Percentiles rank a stretch among this genome's conserved stretches.
Conservation (phyloP, 495 filamentous ascomycete species). For the Astrothelium macrocarpum region DNA sequence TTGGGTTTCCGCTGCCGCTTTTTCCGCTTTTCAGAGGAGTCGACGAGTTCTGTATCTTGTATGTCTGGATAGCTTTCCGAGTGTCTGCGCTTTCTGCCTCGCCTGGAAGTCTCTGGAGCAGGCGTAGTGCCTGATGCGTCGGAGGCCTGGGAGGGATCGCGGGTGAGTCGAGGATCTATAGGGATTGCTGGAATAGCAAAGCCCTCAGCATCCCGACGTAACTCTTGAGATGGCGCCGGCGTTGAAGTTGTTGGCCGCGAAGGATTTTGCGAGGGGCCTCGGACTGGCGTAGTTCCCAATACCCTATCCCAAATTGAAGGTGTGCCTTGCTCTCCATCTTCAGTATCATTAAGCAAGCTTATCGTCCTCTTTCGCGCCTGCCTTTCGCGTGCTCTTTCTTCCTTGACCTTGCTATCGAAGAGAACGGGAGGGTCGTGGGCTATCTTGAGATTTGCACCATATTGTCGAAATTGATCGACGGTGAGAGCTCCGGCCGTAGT, state of each 20-base stretch:
- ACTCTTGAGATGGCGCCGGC: slow-evolving; percentile 14
- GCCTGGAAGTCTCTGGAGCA: background rate
- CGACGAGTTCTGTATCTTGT: background rate
- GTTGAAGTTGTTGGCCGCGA: slow-evolving; percentile 10
- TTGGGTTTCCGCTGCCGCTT: slow-evolving; percentile 9
- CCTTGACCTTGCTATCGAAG: slow-evolving; percentile 47
- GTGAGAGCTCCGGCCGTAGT: slow-evolving; percentile 72
- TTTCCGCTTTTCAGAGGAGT: background rate
- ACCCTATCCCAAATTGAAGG: background rate
- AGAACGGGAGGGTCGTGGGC: slow-evolving; percentile 74
- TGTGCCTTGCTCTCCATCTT: background rate
- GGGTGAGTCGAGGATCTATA: slow-evolving; percentile 28
- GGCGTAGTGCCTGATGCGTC: background rate
- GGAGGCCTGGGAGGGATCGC: background rate
- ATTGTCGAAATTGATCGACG: slow-evolving; percentile 74
- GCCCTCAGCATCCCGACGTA: slow-evolving; percentile 42
- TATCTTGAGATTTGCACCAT: slow-evolving; percentile 41
- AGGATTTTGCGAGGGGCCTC: background rate
- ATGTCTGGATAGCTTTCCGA: background rate
- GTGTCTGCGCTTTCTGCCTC: background rate
- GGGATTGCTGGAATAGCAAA: slow-evolving; percentile 44
- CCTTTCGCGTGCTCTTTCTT: slow-evolving; percentile 29
- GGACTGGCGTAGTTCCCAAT: background rate
- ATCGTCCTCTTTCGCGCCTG: slow-evolving; percentile 17
- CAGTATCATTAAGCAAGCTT: background rate